Conservation (phyloP, 768 basidiomycete genomes). For the Xerocomellus amylosporus region DNA sequence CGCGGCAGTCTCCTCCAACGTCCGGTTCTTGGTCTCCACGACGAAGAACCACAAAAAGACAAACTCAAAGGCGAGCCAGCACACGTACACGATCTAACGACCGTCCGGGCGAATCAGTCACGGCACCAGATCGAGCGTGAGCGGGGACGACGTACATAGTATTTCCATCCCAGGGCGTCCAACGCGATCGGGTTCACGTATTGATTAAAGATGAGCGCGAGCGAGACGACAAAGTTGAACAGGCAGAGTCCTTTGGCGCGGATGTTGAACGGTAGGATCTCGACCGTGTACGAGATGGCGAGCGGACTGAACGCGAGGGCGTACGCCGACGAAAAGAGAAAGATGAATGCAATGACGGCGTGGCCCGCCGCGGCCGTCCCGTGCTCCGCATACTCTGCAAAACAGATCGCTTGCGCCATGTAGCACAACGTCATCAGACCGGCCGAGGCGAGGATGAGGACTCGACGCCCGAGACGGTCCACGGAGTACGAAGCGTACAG, state of each 20-base stretch:
- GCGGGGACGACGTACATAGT: slow-evolving; percentile 28
- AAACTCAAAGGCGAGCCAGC: slow-evolving; percentile 17
- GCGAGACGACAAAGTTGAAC: slow-evolving; percentile 65
- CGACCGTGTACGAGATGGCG: slow-evolving; percentile 59
- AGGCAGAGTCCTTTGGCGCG: slow-evolving; percentile 78
- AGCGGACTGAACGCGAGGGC: slow-evolving; percentile 80
- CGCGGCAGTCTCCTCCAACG: slow-evolving; percentile 70
- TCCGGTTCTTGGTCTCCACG: slow-evolving; percentile 35
- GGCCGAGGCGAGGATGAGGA: slow-evolving; percentile 60
- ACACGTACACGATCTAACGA: slow-evolving; percentile 21
- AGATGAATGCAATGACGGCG: slow-evolving; percentile 51
- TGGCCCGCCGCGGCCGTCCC: slow-evolving; percentile 48
- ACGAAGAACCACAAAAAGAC: slow-evolving; percentile 13
- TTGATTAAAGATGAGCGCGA: slow-evolving; percentile 74
- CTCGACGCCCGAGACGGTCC: slow-evolving; percentile 63
- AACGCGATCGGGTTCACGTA: slow-evolving; percentile 80
- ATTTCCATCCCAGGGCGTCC: slow-evolving; percentile 49
- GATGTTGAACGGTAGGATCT: slow-evolving; percentile 77
- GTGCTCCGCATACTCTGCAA: slow-evolving; percentile 52
- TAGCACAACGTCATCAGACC: slow-evolving; percentile 63
- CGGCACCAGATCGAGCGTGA: no score
- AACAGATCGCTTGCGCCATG: slow-evolving; percentile 65
- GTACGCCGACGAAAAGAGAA: slow-evolving; percentile 48
- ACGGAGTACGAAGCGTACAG: slow-evolving; percentile 31
- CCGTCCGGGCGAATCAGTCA: not conserved